phyloP scores from a whole-genome alignment of 1,284 basidiomycete genomes.

The Leccinum angustisporum region DNA sequence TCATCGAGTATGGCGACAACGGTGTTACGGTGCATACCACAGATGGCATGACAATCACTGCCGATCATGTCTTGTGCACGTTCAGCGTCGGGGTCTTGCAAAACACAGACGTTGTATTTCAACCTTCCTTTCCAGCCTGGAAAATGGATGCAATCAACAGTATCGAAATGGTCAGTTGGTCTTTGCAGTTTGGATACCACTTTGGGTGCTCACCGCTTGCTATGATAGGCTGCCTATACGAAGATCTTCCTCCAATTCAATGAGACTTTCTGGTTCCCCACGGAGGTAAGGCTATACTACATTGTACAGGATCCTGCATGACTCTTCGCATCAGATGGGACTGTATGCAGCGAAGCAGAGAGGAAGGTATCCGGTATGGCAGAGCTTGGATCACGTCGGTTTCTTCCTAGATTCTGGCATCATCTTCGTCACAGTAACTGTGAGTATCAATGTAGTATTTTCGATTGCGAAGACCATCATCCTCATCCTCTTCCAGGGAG shows the following conservation, averaged over 20 bases:
- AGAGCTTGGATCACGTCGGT: constrained; percentile 58
- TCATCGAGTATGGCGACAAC: constrained; percentile 46
- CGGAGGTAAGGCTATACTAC: constrained; percentile 43
- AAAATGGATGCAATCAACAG: constrained; percentile 66
- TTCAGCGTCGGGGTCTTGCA: constrained; percentile 67
- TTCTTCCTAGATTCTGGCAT: constrained; percentile 65
- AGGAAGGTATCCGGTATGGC: constrained; percentile 70
- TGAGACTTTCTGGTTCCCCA: constrained; percentile 68
- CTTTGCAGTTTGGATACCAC: neutral
- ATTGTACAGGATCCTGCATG: neutral
- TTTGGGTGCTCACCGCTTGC: neutral
- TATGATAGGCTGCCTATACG: constrained; percentile 63
- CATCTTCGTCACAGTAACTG: constrained; percentile 65
- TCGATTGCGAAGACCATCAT: neutral
- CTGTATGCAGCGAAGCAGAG: constrained; percentile 64
- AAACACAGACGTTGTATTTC: constrained; percentile 56
- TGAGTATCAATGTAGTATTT: constrained; percentile 28
- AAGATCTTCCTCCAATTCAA: constrained; percentile 72
- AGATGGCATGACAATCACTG: constrained; percentile 45
- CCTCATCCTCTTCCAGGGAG: constrained; percentile 1
- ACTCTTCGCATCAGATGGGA: constrained; percentile 44
- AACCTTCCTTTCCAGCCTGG: constrained; percentile 58
- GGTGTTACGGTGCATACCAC: constrained; percentile 48
- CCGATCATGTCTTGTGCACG: constrained; percentile 59
- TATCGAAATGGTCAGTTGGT: constrained; percentile 55